A percentile compares a stretch with the other conserved stretches of the same genome.
phyloP scores from a whole-genome alignment of 371 early-diverging fungal species.

The Rhizopus stolonifer region DNA sequence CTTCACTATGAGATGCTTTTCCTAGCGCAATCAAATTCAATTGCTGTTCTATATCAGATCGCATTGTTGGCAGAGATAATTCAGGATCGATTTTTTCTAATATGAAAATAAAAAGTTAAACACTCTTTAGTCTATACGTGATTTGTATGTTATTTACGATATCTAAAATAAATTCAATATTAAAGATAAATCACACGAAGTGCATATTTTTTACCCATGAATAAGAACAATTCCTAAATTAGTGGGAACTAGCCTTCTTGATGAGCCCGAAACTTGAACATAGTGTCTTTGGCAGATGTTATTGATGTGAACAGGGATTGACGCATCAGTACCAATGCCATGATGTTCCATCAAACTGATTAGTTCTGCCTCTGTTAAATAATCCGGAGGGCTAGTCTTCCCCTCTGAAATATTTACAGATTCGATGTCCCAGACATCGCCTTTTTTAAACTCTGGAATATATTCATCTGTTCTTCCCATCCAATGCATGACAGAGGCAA shows the following conservation, averaged over 20 bases:
- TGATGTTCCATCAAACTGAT: conserved; percentile 68
- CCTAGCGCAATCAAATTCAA: conserved; percentile 50
- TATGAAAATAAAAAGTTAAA: too few relatives aligned
- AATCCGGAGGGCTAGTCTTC: conserved; percentile 65
- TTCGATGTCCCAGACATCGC: conserved; percentile 25
- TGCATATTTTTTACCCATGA: conserved; percentile 40
- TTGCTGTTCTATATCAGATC: conserved; percentile 56
- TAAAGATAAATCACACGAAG: background rate
- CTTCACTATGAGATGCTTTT: conserved; percentile 38
- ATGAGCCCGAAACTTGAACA: conserved; percentile 43
- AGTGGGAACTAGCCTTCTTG: conserved; percentile 47
- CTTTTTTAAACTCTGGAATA: conserved; percentile 47
- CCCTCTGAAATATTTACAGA: conserved; percentile 44
- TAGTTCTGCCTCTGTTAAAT: conserved; percentile 69
- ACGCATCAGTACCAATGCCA: conserved; percentile 84
- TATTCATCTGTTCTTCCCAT: conserved; percentile 45
- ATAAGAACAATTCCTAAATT: conserved; percentile 56
- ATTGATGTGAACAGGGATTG: conserved; percentile 76
- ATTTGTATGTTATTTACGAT: too few relatives aligned
- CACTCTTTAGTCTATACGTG: too few relatives aligned
- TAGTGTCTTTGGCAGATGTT: conserved; percentile 71
- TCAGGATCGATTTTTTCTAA: conserved; percentile 59
- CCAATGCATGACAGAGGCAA: conserved; percentile 58
- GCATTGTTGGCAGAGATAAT: conserved; percentile 52
- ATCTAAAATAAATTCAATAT: conserved; percentile 12